Base-by-base conservation (phyloP, 208 protist genomes). In the Borovskyia barvae region DNA sequence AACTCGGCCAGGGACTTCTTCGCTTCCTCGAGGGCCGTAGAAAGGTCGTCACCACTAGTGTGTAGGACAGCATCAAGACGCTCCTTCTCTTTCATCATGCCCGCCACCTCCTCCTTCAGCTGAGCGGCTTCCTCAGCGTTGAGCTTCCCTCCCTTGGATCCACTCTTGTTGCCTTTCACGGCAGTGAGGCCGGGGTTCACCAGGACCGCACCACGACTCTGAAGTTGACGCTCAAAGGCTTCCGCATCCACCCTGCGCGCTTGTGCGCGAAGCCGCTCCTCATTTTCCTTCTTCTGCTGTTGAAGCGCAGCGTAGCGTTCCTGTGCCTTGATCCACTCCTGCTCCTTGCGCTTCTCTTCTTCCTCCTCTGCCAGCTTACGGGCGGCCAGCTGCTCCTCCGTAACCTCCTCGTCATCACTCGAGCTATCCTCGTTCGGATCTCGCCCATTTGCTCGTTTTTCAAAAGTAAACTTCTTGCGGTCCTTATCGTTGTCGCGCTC, bases 401-500 rank as follows among this genome's bases (percentile, higher is more conserved):
- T 64, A 40, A 77, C 54, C 41, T 81, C 65, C 29, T 80, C 67
- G 9, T 55, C 56, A 1, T 75, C 64, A 32, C 82, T 75, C 26
- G 80, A 70, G 50, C 75, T 68, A 28, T 77, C 70, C 30, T 85
- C 75, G 50, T 87, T 77, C 28, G 73, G 52, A 33, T 86, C 74
- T 20, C 69, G 65, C 6, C 71, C 69, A 2, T 51, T 59, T 39
- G 59, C 63, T 49, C 57, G 79, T 36, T 83, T 70, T 29, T 82
- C 66, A 39, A 76, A 65, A 28, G 65, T 41, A 28, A 82, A 77
- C 37, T 77, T 67, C 50, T 79, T 75, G 50, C 73, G 75, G 33
- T 76, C 56, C 66, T 85, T 82, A 43, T 88, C 81, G 15, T 75
- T 75, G 49, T 75, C 81, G 19, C 80, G 82, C 39, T 86, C 77